Evolutionary conservation across 345 rosid genomes (phyloP).

Genomic region (Syzygium jambos): DNA sequence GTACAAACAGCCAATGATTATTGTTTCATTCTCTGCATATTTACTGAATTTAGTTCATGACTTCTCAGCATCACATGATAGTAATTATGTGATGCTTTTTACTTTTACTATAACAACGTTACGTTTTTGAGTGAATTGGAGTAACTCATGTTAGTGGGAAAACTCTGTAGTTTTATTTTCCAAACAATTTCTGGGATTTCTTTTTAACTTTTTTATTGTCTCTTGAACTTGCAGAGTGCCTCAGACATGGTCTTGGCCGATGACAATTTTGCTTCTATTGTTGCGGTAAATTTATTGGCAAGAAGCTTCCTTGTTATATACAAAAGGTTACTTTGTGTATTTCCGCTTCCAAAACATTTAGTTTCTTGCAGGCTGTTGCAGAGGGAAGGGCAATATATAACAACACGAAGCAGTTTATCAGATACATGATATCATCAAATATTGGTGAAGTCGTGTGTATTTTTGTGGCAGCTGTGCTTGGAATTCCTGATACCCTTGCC

Average conservation of each 20-base stretch:
- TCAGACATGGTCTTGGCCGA: constrained; percentile 99
- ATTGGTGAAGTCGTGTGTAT: constrained; percentile 99
- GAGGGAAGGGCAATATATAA: constrained; percentile 99
- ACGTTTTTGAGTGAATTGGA: neutral
- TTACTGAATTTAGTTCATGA: neutral
- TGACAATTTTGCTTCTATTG: constrained; percentile 95
- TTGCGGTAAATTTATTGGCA: constrained; percentile 47
- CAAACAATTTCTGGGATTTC: neutral
- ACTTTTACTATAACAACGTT: neutral
- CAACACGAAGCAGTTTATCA: constrained; percentile 95
- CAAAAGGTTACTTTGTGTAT: neutral
- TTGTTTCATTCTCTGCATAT: neutral
- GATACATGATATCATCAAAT: constrained; percentile 99
- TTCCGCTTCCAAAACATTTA: constrained; percentile 7
- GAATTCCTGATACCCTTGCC: constrained; percentile 96
- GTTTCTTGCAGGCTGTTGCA: constrained; percentile 80
- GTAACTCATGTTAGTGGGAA: neutral
- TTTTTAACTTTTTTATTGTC: neutral
- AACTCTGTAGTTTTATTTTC: neutral
- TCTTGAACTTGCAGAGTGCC: constrained; percentile 68
- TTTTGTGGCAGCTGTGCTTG: constrained; percentile 98
- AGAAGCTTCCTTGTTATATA: neutral
- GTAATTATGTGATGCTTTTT: neutral
- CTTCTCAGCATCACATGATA: neutral
- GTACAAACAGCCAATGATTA: neutral